phyloP scores from a whole-genome alignment of 768 basidiomycete genomes.

The Termitomyces sp. region DNA sequence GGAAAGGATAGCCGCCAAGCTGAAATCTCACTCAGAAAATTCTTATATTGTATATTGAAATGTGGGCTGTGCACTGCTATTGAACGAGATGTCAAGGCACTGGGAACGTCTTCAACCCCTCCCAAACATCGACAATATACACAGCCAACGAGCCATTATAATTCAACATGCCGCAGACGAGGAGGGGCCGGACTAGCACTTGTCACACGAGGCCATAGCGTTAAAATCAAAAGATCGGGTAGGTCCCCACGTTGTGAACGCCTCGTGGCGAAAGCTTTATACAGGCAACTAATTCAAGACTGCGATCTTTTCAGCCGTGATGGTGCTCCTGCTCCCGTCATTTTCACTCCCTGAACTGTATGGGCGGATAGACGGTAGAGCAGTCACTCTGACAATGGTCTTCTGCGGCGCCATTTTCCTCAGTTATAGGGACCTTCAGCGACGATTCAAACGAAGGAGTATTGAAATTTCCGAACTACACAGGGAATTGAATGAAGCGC shows the following conservation, averaged over 20 bases:
- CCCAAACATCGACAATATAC: background rate
- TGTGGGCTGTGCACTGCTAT: background rate
- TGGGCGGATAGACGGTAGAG: conserved; percentile 12
- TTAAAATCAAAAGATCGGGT: conserved; percentile 12
- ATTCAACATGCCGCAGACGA: background rate
- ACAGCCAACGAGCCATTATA: background rate
- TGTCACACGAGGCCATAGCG: conserved; percentile 15
- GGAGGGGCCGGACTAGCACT: conserved; percentile 12
- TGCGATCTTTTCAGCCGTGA: conserved; percentile 3
- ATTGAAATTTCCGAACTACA: conserved; percentile 13
- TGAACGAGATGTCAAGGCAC: background rate
- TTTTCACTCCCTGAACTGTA: conserved; percentile 15
- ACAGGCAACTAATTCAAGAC: conserved; percentile 11
- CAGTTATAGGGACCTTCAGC: background rate
- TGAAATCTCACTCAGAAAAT: background rate
- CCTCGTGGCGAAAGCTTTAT: conserved; percentile 23
- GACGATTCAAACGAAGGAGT: background rate
- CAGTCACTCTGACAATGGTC: conserved; percentile 24
- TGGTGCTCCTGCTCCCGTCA: conserved; percentile 11
- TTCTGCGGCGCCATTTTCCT: conserved; percentile 12
- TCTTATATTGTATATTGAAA: background rate
- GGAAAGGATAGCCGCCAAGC: background rate
- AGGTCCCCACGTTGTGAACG: conserved; percentile 24
- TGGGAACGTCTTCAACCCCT: background rate
- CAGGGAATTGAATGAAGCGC: conserved; percentile 10